Evolutionary conservation across 2,329 filamentous ascomycete genomes (phyloP), one percentile per base, ranked within the genome.

Genomic region (Emergomyces pasteurianus): DNA sequence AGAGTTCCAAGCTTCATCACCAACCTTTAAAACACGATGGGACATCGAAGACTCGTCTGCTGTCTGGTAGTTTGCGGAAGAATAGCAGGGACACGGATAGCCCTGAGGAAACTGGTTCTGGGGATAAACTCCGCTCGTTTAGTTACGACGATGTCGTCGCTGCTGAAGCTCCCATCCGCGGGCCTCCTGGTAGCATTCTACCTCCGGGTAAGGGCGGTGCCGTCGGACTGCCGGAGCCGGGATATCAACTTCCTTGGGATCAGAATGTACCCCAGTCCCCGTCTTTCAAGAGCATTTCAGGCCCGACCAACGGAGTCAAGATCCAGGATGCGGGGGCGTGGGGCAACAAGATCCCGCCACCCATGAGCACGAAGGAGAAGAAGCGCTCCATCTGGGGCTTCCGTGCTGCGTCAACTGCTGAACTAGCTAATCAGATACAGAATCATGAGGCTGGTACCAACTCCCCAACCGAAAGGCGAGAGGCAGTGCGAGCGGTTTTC

Each of bases 271-370:
- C 60, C 58, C 68, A 68, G 23, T 73, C 71, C 59, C 74, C 70
- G 65, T 71, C 65, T 62, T 74, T 73, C 60, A 82, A 80, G 65
- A 67, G 74, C n/a, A 96, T 96, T 58, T 96, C 92, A 1, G 89
- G 80, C 1, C 92, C 92, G 1, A 92, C 86, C 61, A 94, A 96
- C 70, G 86, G 88, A 18, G 84, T 89, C 56, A 81, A 90, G 21
- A 96, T 97, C 64, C 86, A 92, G 31, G 89, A 96, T 71, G 81
- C 85, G 18, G 83, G 86, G n/a, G 81, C 84, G 5, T 96, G 92
- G 90, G 91, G 91, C n/a, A 90, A 89, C 72, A 94, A 86, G 73
- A 72, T 81, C 21, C 64, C 65, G 1, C 63, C 60, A 10, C 78
- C 77, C 14, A 74, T 73, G 43, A 46, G 38, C 23, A 86, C 90